Evolutionary conservation across 2,329 filamentous ascomycete species (phyloP).

Genomic region (Ascomycota sp.): DNA sequence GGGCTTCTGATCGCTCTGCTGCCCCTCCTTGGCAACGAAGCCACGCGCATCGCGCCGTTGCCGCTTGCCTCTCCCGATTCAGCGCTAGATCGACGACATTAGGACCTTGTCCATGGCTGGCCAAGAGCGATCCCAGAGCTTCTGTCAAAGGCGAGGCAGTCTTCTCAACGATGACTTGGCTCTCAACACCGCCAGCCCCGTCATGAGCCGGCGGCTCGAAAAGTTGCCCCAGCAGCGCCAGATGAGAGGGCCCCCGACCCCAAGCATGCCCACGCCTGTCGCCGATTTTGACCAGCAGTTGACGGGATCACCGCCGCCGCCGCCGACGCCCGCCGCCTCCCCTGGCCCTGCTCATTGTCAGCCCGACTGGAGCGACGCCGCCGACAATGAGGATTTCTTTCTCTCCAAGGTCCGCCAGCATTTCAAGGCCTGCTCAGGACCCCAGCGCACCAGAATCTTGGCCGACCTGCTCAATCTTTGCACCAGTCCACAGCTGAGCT

Average conservation of each 20-base stretch:
- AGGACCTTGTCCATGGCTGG: constrained; percentile 10
- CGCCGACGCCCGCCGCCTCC: constrained; percentile 42
- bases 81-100: background rate
- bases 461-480: constrained; percentile 82
- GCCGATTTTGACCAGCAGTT: constrained; percentile 39
- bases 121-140: constrained; percentile 28
- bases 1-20: background rate
- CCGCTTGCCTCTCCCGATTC: background rate
- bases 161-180: constrained; percentile 33
- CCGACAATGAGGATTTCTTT: constrained; percentile 64
- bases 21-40: background rate
- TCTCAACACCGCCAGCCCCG: constrained; percentile 24
- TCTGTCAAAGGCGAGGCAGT: constrained; percentile 38
- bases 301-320: constrained; percentile 38
- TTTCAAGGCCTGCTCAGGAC: constrained; percentile 55
- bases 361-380: constrained; percentile 54
- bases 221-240: constrained; percentile 23
- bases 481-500: constrained; percentile 84
- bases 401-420: constrained; percentile 56
- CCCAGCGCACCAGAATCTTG: constrained; percentile 58
- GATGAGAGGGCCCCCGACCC: constrained; percentile 36
- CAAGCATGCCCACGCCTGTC: constrained; percentile 42
- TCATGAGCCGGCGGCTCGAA: constrained; percentile 24
- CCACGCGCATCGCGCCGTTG: background rate
- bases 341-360: constrained; percentile 38